phyloP scores from a whole-genome alignment of 2,329 filamentous ascomycete genomes.

The Ophiosphaerella korrae region DNA sequence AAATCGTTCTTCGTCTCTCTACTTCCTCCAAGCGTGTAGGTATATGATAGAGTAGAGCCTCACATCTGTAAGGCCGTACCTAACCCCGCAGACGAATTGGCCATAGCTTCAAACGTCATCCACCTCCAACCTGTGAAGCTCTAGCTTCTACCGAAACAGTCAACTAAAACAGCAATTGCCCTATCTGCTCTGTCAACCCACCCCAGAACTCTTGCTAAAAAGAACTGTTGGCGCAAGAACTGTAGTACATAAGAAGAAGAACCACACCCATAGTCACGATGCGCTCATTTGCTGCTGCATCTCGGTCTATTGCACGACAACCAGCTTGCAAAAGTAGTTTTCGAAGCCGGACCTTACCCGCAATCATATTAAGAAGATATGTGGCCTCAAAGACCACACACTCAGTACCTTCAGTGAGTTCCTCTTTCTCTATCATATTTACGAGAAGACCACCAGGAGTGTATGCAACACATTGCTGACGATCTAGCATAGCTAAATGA shows the following conservation, averaged over 20 bases:
- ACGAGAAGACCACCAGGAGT: background rate
- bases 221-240: constrained; percentile 2
- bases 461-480: constrained; percentile 14
- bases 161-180: constrained; percentile 13
- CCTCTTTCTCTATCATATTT: background rate
- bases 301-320: constrained; percentile 39
- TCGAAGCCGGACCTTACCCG: constrained; percentile 38
- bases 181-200: background rate
- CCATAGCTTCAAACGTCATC: constrained; percentile 17
- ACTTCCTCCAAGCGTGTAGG: too few species aligned
- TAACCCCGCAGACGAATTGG: constrained; percentile 2
- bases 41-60: too few species aligned
- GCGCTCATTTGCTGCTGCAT: constrained; percentile 40
- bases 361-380: constrained; percentile 47
- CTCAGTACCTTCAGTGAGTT: constrained; percentile 47
- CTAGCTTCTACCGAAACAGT: background rate
- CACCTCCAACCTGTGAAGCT: background rate
- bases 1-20: too few species aligned
- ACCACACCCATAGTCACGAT: constrained; percentile 23
- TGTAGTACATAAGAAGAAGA: background rate
- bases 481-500: constrained; percentile 51
- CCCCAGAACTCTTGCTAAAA: constrained; percentile 1
- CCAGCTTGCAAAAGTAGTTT: constrained; percentile 38
- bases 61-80: too few species aligned
- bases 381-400: constrained; percentile 47